These are phyloP conservation scores for Saprolegnia diclina DNA, from an alignment of 352 stramenopile species.

Conservation along the genomic window DNA sequence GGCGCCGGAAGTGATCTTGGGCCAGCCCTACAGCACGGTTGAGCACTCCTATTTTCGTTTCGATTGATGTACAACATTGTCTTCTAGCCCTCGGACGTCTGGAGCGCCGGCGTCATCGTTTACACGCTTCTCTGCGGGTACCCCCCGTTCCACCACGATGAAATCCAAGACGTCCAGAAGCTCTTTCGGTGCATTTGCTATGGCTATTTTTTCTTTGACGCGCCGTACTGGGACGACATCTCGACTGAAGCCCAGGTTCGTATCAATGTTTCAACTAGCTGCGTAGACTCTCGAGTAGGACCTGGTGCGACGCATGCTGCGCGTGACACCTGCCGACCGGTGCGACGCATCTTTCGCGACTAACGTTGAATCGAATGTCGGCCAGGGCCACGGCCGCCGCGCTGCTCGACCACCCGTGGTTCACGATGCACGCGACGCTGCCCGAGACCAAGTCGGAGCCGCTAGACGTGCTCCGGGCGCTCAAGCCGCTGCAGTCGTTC, in stretches of 20 bases:
- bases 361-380: background rate
- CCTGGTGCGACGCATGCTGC: conserved; percentile 9
- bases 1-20: conserved; percentile 28
- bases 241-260: conserved; percentile 54
- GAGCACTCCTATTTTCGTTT: background rate
- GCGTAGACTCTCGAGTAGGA: background rate
- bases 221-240: conserved; percentile 80
- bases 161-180: conserved; percentile 21
- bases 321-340: conserved; percentile 1
- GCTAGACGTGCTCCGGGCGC: conserved; percentile 3
- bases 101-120: conserved; percentile 26
- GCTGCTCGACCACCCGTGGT: conserved; percentile 15
- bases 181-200: conserved; percentile 28
- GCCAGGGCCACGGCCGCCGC: background rate
- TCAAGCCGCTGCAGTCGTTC: conserved; percentile 14
- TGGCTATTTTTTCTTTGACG: conserved; percentile 45
- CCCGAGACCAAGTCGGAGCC: background rate
- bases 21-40: conserved; percentile 24
- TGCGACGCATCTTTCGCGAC: background rate
- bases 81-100: conserved; percentile 27
- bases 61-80: too few species aligned
- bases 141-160: conserved; percentile 28
- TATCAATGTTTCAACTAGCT: background rate
- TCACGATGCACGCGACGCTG: background rate
- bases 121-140: conserved; percentile 31